A percentile compares a stretch with the other conserved stretches of the same genome.
Evolutionary conservation across 164 flowering plant genomes (phyloP).

Genomic region (Kingdonia uniflora): DNA sequence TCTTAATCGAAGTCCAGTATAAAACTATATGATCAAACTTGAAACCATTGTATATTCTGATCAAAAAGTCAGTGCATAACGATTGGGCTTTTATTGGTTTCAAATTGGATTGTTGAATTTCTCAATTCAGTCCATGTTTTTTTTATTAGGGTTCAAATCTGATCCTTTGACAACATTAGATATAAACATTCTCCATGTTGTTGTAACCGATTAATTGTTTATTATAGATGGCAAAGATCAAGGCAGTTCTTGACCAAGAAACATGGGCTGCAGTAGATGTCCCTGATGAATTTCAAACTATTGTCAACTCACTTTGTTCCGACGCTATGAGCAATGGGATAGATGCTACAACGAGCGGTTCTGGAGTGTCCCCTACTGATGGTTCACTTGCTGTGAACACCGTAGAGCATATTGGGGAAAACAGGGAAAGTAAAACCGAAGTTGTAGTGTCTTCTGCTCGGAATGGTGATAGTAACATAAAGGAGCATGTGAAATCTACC

Average conservation of each 20-base stretch:
- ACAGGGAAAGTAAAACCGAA: neutral
- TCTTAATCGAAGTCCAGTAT: too few species aligned
- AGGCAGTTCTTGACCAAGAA: constrained; percentile 98
- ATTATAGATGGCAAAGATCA: constrained; percentile 71
- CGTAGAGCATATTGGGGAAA: constrained; percentile 11
- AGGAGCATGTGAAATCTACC: constrained; percentile 32
- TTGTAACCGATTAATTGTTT: constrained; percentile 5
- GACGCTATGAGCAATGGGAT: constrained; percentile 27
- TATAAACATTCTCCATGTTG: neutral
- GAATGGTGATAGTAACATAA: constrained; percentile 12
- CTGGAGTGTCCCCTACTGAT: constrained; percentile 21
- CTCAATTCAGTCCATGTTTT: too few species aligned
- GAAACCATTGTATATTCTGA: too few species aligned
- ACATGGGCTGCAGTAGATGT: constrained; percentile 94
- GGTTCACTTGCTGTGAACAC: constrained; percentile 16
- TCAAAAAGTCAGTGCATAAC: too few species aligned
- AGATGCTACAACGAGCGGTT: constrained; percentile 8
- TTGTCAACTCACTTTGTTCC: constrained; percentile 32
- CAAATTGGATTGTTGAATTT: too few species aligned
- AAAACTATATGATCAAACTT: too few species aligned
- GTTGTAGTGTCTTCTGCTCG: constrained; percentile 17
- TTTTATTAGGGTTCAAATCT: too few species aligned
- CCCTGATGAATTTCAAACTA: constrained; percentile 90
- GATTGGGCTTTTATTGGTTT: too few species aligned
- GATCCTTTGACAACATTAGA: too few species aligned